These are phyloP conservation scores for Cantharellus anzutake DNA, from an alignment of 768 basidiomycete species.

Conservation along the genomic window DNA sequence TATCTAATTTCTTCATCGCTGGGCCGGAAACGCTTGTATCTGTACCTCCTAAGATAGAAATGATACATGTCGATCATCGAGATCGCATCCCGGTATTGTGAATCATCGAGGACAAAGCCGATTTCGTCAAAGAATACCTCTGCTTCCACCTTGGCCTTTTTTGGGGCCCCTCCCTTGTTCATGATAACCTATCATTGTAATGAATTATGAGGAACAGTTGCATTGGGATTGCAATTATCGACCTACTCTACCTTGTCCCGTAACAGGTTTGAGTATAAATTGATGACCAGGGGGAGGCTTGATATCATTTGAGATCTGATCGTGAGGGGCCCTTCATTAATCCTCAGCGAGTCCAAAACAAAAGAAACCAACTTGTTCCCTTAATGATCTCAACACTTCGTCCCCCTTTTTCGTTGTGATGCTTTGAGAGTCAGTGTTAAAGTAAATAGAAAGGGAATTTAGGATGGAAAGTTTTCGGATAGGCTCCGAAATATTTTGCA, in stretches of 20 bases:
- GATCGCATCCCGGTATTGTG: constrained; percentile 87
- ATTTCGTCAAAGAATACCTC: constrained; percentile 85
- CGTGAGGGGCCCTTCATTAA: neutral
- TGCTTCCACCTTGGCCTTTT: constrained; percentile 71
- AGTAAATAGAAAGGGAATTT: constrained; percentile 77
- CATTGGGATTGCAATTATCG: neutral
- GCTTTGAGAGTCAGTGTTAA: constrained; percentile 77
- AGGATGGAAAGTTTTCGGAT: constrained; percentile 90
- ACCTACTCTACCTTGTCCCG: constrained; percentile 76
- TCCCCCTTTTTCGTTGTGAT: constrained; percentile 34
- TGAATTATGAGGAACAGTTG: neutral
- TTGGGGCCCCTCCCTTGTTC: constrained; percentile 54
- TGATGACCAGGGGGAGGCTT: constrained; percentile 42
- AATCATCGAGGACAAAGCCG: constrained; percentile 73
- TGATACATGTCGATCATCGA: constrained; percentile 94
- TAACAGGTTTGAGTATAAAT: constrained; percentile 87
- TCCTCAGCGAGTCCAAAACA: neutral
- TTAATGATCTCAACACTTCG: constrained; percentile 49
- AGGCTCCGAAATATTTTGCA: constrained; percentile 49
- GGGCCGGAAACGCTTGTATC: constrained; percentile 66
- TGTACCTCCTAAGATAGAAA: constrained; percentile 57
- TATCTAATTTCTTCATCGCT: constrained; percentile 32
- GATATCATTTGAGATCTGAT: constrained; percentile 33
- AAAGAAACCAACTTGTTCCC: neutral
- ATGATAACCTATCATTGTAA: constrained; percentile 41